Conservation (phyloP, 495 filamentous ascomycete species). For the Neurospora sp. region DNA sequence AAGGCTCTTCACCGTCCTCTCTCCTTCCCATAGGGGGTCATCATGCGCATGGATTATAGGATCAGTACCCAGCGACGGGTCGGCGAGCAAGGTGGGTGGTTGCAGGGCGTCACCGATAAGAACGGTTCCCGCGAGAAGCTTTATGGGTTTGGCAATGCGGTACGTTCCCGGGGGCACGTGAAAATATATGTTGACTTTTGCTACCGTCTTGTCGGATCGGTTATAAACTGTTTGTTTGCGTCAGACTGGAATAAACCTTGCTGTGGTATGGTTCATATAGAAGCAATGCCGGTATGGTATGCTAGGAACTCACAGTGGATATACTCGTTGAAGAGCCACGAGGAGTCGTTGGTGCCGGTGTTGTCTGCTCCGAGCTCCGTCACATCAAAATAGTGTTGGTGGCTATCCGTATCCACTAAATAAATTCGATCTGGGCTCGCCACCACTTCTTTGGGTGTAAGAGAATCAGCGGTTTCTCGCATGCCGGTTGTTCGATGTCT, state of each 20-base stretch:
- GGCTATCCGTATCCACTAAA: constrained; percentile 11
- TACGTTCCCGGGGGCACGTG: background rate
- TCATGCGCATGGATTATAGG: background rate
- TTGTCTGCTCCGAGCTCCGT: background rate
- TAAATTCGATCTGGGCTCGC: constrained; percentile 9
- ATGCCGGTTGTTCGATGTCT: background rate
- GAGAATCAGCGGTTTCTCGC: background rate
- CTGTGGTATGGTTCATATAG: background rate
- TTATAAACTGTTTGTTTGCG: background rate
- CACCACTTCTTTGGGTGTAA: constrained; percentile 14
- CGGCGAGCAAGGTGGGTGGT: background rate
- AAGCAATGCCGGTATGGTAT: background rate
- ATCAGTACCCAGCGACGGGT: background rate
- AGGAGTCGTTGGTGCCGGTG: background rate
- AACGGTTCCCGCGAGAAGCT: background rate
- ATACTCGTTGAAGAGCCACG: background rate
- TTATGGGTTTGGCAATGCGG: background rate
- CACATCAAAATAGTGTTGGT: background rate
- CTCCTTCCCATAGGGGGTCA: background rate
- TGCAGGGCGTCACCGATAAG: background rate
- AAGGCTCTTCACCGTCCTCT: background rate
- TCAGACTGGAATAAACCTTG: background rate
- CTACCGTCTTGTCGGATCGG: background rate
- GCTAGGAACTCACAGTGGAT: background rate
- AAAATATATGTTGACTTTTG: background rate